A percentile compares a stretch with the other conserved stretches of the same genome.
phyloP scores from a whole-genome alignment of 2,329 filamentous ascomycete species.

The Fusarium sp. region DNA sequence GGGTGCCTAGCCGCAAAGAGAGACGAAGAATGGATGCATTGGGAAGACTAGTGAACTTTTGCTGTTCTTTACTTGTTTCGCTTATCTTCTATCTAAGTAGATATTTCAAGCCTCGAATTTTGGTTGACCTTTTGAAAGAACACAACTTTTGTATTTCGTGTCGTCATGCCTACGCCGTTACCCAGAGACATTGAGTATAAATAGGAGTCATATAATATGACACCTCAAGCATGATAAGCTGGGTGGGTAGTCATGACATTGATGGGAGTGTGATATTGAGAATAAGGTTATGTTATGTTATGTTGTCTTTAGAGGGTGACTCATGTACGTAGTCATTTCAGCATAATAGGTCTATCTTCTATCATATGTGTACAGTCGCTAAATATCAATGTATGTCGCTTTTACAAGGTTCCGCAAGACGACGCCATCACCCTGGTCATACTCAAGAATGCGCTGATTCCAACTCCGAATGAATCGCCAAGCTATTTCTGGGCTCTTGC shows the following conservation, averaged over 20 bases:
- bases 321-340: too few species aligned
- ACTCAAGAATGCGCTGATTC: conserved; percentile 53
- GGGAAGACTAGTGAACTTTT: conserved; percentile 8
- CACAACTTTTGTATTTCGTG: too few species aligned
- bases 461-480: conserved; percentile 57
- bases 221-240: too few species aligned
- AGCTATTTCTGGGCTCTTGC: conserved; percentile 50
- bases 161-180: too few species aligned
- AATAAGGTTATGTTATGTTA: too few species aligned
- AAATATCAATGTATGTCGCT: conserved; percentile 52
- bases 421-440: conserved; percentile 24
- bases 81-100: not conserved
- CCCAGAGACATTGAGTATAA: too few species aligned
- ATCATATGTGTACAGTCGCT: conserved; percentile 37
- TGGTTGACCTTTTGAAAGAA: too few species aligned
- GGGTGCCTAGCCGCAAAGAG: not conserved
- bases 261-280: too few species aligned
- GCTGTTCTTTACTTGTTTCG: conserved; percentile 1
- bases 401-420: conserved; percentile 43
- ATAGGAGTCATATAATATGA: too few species aligned
- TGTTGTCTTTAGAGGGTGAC: too few species aligned
- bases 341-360: not conserved
- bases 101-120: too few species aligned
- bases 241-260: too few species aligned
- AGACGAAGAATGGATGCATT: not conserved